Conservation (phyloP, 2,329 filamentous ascomycete genomes). For the Penicillium sp. region DNA sequence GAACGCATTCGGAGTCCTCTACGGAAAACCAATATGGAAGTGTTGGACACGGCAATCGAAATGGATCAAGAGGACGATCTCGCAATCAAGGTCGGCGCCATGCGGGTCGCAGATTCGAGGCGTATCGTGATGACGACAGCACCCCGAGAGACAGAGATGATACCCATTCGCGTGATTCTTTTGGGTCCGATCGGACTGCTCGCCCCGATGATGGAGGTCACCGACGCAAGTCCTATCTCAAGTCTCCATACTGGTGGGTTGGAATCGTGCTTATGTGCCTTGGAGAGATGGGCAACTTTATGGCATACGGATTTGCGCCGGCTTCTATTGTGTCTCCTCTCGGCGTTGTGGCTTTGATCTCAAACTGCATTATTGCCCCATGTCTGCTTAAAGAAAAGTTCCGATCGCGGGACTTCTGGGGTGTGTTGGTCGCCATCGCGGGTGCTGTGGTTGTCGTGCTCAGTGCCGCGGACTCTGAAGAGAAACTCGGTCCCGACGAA, state of each 20-base stretch:
- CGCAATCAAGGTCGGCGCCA: conserved; percentile 12
- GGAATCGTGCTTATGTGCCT: conserved; percentile 89
- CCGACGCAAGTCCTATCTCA: conserved; percentile 67
- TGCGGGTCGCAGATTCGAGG: conserved; percentile 19
- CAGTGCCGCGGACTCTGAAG: conserved; percentile 83
- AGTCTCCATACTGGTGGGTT: conserved; percentile 92
- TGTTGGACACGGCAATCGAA: conserved; percentile 19
- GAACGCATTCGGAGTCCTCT: conserved; percentile 24
- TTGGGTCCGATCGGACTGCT: conserved; percentile 39
- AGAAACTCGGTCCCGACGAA: conserved; percentile 81
- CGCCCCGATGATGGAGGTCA: conserved; percentile 36
- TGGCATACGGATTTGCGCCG: conserved; percentile 95
- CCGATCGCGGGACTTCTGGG: conserved; percentile 75
- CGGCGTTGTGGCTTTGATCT: conserved; percentile 92
- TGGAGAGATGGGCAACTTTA: conserved; percentile 91
- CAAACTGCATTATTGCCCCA: conserved; percentile 94
- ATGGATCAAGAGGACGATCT: conserved; percentile 10
- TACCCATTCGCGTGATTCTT: conserved; percentile 27
- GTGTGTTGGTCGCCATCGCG: conserved; percentile 77
- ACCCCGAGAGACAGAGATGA: conserved; percentile 21
- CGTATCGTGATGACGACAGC: conserved; percentile 32
- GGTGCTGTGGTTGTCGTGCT: conserved; percentile 90
- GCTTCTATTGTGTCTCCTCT: conserved; percentile 95
- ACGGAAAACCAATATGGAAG: conserved; percentile 43
- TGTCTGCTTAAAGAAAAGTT: conserved; percentile 90